phyloP scores from a whole-genome alignment of 2,329 filamentous ascomycete species.

The Aspergillus hiratsukae region DNA sequence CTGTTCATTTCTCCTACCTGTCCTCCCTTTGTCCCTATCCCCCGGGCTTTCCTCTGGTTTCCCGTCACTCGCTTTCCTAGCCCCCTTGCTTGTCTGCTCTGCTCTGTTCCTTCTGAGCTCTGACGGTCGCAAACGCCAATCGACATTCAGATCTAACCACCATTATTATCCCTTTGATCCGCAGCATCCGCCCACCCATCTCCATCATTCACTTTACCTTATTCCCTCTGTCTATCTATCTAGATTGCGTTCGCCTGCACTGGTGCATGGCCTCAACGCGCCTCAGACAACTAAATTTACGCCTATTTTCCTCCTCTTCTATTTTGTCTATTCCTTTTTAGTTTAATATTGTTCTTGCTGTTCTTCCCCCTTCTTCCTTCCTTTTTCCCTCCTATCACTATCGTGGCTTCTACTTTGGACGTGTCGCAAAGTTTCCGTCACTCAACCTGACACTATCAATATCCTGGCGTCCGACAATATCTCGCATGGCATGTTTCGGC shows the following conservation, averaged over 20 bases:
- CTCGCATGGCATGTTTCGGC: slow-evolving; percentile 48
- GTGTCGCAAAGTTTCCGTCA: slow-evolving; percentile 8
- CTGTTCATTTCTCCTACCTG: background rate
- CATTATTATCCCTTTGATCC: slow-evolving; percentile 7
- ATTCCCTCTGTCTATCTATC: slow-evolving; percentile 7
- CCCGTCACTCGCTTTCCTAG: slow-evolving; percentile 5
- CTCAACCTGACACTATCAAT: slow-evolving; percentile 4
- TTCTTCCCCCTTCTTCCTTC: slow-evolving; percentile 1
- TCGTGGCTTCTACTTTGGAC: slow-evolving; percentile 5
- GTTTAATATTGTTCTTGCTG: background rate
- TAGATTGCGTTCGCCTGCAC: slow-evolving; percentile 22
- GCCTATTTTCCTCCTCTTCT: background rate
- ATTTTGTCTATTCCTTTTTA: slow-evolving; percentile 2
- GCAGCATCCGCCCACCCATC: slow-evolving; percentile 12
- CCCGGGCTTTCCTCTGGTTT: slow-evolving; percentile 1
- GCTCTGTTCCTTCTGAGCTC: slow-evolving; percentile 9
- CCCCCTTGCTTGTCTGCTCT: slow-evolving; percentile 21
- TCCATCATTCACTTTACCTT: slow-evolving; percentile 10
- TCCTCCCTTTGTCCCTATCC: slow-evolving; percentile 3
- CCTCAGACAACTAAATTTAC: slow-evolving; percentile 3
- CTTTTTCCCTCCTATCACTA: background rate
- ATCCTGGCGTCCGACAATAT: slow-evolving; percentile 13
- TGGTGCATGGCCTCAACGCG: slow-evolving; percentile 13
- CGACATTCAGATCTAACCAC: background rate
- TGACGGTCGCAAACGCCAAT: slow-evolving; percentile 17